Base-by-base conservation (phyloP, 148 eudicot genomes). In the Pharnaceum exiguum region DNA sequence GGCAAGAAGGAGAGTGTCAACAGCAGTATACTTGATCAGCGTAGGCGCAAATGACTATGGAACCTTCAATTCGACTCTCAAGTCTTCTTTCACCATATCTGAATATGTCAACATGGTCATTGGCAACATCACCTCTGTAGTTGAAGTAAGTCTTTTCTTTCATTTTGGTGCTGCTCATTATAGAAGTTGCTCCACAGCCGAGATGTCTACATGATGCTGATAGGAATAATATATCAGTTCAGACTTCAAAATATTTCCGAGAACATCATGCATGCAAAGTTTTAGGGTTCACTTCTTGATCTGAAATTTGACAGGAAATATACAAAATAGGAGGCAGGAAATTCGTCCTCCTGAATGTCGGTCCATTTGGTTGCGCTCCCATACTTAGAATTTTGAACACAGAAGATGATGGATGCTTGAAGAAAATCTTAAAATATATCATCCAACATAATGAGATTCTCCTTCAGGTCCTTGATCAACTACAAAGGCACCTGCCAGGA, bases 31-130 rank as follows among this genome's bases (percentile, higher is more conserved):
- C 23, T 5, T 77, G 17, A 72, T 77, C 26, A 72, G 43, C 57
- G 62, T 77, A 1, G 78, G 82, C 1, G 66, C 70, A 11, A 74
- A 73, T 38, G 82, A 77, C 54, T 73, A 66, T 35, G 38, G 56
- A 38, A 50, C 68, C n/a, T 48, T 63, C 42, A n/a, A 39, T 3
- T 1, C 19, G 11, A 66, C 55, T 45, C 36, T 28, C 8, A 55
- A 16, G 7, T 26, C 59, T 17, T 10, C 56, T 47, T 31, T 58
- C 28, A n/a, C 12, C 59, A 8, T 59, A 70, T 19, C 28, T 43
- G 46, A 61, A 61, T 30, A 49, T 16, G 2, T 73, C 46, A 32
- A 45, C 46, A 69, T 54, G 56, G 62, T 77, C 27, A 60, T 77
- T 26, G 78, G 70, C 28, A 77, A 77, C 51, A 45, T 73, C 33